Evolutionary conservation across 805 yeast species (phyloP).

Genomic region (Nakazawaea wickerhamii): DNA sequence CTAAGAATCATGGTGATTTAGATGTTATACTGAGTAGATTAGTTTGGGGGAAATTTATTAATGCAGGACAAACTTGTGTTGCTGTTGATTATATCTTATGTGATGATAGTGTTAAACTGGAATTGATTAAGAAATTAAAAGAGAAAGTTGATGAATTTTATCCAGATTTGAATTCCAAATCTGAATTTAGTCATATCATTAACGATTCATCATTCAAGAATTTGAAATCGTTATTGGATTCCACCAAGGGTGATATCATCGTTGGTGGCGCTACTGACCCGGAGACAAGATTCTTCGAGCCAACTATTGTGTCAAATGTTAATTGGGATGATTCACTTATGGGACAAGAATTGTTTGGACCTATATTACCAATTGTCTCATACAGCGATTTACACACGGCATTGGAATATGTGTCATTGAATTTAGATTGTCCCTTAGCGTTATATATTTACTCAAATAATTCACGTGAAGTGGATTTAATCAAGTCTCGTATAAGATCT

Average conservation of each 20-base stretch:
- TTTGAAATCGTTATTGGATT: conserved; percentile 35
- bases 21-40: conserved; percentile 51
- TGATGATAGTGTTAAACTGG: conserved; percentile 50
- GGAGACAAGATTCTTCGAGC: conserved; percentile 50
- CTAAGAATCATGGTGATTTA: conserved; percentile 43
- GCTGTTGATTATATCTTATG: conserved; percentile 80
- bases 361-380: conserved; percentile 69
- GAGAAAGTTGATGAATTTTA: conserved; percentile 39
- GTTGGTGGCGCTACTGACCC: conserved; percentile 36
- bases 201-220: conserved; percentile 48
- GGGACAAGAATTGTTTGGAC: conserved; percentile 80
- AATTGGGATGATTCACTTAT: conserved; percentile 63
- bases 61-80: conserved; percentile 89
- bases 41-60: conserved; percentile 71
- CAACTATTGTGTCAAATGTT: conserved; percentile 67
- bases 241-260: conserved; percentile 48
- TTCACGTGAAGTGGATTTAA: conserved; percentile 40
- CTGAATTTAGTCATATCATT: conserved; percentile 56
- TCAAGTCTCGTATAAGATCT: conserved; percentile 54
- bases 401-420: conserved; percentile 34
- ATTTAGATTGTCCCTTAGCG: conserved; percentile 78
- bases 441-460: conserved; percentile 58
- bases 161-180: conserved; percentile 30
- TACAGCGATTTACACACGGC: conserved; percentile 41
- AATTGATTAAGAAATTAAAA: conserved; percentile 39